Percentiles rank a stretch among this genome's conserved stretches.
phyloP scores from a whole-genome alignment of 768 basidiomycete genomes.

The Suillus subaureus region DNA sequence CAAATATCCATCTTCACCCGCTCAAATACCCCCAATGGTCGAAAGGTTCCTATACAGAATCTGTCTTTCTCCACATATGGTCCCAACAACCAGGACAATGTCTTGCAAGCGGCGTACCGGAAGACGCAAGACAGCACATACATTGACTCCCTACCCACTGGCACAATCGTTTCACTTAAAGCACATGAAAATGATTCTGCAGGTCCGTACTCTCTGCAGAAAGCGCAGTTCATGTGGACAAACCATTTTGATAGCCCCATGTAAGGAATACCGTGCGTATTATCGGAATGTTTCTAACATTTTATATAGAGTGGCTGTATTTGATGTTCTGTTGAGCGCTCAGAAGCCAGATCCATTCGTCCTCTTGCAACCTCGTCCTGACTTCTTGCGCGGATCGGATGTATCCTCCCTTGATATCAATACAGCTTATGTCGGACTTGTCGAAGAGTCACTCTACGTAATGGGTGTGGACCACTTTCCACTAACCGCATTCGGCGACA shows the following conservation, averaged over 20 bases:
- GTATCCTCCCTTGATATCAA: slow-evolving; percentile 41
- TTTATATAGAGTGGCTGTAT: slow-evolving; percentile 72
- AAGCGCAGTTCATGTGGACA: slow-evolving; percentile 57
- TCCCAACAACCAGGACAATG: slow-evolving; percentile 84
- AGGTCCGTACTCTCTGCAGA: slow-evolving; percentile 32
- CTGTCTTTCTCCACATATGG: slow-evolving; percentile 92
- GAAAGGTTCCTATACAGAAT: slow-evolving; percentile 63
- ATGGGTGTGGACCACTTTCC: slow-evolving; percentile 85
- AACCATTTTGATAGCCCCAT: slow-evolving; percentile 63
- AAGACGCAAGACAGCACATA: slow-evolving; percentile 80
- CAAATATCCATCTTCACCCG: slow-evolving; percentile 81
- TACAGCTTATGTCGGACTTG: slow-evolving; percentile 80
- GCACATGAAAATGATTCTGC: slow-evolving; percentile 31
- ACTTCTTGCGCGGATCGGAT: slow-evolving; percentile 61
- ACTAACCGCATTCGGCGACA: slow-evolving; percentile 71
- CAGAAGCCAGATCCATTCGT: slow-evolving; percentile 67
- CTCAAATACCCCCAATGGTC: slow-evolving; percentile 37
- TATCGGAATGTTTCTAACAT: slow-evolving; percentile 2
- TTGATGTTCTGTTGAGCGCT: slow-evolving; percentile 65
- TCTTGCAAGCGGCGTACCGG: slow-evolving; percentile 70
- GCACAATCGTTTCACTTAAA: slow-evolving; percentile 77
- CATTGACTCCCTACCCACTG: slow-evolving; percentile 78
- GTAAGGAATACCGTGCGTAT: slow-evolving; percentile 43
- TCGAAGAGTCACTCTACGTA: slow-evolving; percentile 79
- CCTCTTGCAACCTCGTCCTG: slow-evolving; percentile 84